phyloP scores from a whole-genome alignment of 371 early-diverging fungal genomes.

The Blakeslea trispora region DNA sequence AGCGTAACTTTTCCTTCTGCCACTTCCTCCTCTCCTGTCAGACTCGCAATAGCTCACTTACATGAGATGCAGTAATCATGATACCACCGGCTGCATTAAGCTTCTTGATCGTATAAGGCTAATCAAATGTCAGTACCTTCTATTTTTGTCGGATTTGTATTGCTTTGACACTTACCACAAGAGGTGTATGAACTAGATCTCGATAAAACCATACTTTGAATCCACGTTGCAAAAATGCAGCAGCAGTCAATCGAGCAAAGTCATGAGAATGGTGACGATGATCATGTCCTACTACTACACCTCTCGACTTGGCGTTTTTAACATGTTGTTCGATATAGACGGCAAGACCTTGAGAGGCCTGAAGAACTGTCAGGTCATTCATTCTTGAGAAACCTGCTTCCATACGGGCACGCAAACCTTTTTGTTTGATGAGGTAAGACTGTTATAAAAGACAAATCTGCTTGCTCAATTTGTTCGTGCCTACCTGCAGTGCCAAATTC shows the following conservation, averaged over 20 bases:
- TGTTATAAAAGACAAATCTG: too few species aligned
- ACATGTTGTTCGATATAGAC: constrained; percentile 60
- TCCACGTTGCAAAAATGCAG: constrained; percentile 80
- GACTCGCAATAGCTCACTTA: too few species aligned
- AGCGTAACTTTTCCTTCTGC: neutral
- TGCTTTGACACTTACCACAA: constrained; percentile 62
- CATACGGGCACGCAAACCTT: constrained; percentile 91
- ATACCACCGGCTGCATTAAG: constrained; percentile 86
- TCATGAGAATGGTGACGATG: constrained; percentile 86
- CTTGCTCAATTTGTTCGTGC: neutral
- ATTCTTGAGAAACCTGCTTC: constrained; percentile 95
- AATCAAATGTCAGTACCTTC: neutral
- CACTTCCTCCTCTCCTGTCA: too few species aligned
- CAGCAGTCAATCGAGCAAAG: constrained; percentile 88
- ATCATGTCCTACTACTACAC: constrained; percentile 95
- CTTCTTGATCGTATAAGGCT: constrained; percentile 82
- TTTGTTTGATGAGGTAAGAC: too few species aligned
- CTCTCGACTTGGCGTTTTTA: constrained; percentile 57
- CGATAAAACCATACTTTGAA: constrained; percentile 84
- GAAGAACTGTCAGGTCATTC: constrained; percentile 93
- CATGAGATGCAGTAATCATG: constrained; percentile 98
- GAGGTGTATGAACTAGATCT: constrained; percentile 83
- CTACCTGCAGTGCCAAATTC: constrained; percentile 91
- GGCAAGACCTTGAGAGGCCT: constrained; percentile 80
- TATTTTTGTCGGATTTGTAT: too few species aligned